Evolutionary conservation across 108 stramenopile genomes (phyloP), one percentile per base, ranked within the genome.

Genomic region (Schizochytrium sp.): DNA sequence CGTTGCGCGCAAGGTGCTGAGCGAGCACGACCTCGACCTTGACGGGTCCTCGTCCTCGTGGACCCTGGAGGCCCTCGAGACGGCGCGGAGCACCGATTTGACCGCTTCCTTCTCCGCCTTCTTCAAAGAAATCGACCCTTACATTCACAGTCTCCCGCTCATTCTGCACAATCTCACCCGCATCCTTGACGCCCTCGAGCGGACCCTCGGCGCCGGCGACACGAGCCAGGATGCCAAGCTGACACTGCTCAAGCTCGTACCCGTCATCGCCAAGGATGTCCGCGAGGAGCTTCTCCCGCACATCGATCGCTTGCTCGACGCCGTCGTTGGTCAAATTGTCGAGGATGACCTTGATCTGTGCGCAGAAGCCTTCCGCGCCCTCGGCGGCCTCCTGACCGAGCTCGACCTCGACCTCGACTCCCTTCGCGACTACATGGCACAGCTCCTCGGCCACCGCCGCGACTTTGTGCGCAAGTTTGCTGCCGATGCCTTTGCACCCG

Each of bases 401-500:
- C 76, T 83, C 48, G 76, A 83, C 6, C 48, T 53, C 25, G 51
- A 83, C 25, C 76, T 83, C 48, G 51, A 83, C 16, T 21, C 51
- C 51, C 6, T 83, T 18, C 76, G 76, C 18, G 48, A 47, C n/a
- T 53, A 53, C 53, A 91, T 91, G 76, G 89, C 69, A 21, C 90
- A 90, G 57, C 69, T 92, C 28, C 90, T 92, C 29, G 91, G 91
- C 10, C 91, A 92, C 89, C 53, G 90, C 23, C 90, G 88, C 43
- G 91, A 92, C 90, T 92, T 90, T 60, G 90, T 88, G 19, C 89
- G 91, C 21, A 88, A 72, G 19, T 88, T 91, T 45, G 91, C 91
- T 16, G 91, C 91, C 18, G 89, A 92, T 44, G 53, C 90, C 16
- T 90, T 92, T n/a, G 90, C 91, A 23, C 69, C 90, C 29, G 88